Evolutionary conservation across 2,329 filamentous ascomycete species (phyloP).

Genomic region (Fusarium burgessii): DNA sequence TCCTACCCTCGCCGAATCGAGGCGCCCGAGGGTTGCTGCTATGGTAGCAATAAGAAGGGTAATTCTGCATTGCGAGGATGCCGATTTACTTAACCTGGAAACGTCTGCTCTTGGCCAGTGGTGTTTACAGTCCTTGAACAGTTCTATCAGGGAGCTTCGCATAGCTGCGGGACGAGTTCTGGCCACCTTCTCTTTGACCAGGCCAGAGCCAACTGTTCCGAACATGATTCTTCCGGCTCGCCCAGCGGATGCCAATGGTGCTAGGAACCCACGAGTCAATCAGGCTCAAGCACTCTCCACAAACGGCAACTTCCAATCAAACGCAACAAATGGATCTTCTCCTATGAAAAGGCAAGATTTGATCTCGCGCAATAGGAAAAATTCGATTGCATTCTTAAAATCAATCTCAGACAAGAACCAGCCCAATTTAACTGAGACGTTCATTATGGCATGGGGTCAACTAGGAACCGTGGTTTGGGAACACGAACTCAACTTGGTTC

Average conservation of each 20-base stretch:
- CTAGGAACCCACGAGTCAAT: constrained; percentile 14
- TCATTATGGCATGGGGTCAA: constrained; percentile 87
- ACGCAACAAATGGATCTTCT: constrained; percentile 22
- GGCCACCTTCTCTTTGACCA: constrained; percentile 69
- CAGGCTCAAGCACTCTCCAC: not conserved
- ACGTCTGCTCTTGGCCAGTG: constrained; percentile 79
- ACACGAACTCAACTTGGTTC: constrained; percentile 86
- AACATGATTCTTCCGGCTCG: constrained; percentile 24
- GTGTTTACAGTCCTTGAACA: constrained; percentile 84
- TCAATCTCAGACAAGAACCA: constrained; percentile 77
- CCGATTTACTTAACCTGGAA: constrained; percentile 73
- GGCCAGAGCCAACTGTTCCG: constrained; percentile 21
- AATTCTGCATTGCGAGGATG: constrained; percentile 72
- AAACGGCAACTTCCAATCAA: constrained; percentile 2
- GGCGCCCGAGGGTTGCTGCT: constrained; percentile 73
- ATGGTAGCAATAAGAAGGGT: constrained; percentile 79
- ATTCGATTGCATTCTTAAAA: constrained; percentile 77
- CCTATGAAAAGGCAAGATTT: constrained; percentile 42
- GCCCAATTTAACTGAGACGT: constrained; percentile 80
- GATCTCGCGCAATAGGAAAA: constrained; percentile 66
- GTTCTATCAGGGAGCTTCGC: constrained; percentile 86
- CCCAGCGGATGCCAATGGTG: constrained; percentile 2
- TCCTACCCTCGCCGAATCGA: constrained; percentile 63
- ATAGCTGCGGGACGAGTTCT: constrained; percentile 80
- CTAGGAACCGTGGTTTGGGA: constrained; percentile 81